phyloP scores from a whole-genome alignment of 23 red algal species.

The Gracilariopsis chorda region DNA sequence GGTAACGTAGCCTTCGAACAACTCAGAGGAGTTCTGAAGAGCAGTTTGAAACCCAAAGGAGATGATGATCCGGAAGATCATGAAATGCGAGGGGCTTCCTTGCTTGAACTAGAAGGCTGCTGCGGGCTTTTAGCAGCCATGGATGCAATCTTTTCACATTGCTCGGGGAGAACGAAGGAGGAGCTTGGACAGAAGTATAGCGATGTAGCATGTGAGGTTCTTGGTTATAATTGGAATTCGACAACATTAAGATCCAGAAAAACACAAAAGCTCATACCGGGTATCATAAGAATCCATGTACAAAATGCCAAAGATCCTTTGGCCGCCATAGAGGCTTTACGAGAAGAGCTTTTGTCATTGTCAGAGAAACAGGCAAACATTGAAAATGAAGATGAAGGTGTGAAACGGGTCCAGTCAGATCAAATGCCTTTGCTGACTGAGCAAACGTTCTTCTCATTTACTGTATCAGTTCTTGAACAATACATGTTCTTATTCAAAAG shows the following conservation, averaged over 20 bases:
- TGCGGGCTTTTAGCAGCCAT: conserved; percentile 30
- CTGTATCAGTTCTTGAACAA: conserved; percentile 47
- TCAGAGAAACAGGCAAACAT: neutral
- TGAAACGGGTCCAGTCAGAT: neutral
- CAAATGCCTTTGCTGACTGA: conserved; percentile 8
- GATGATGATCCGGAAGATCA: conserved; percentile 19
- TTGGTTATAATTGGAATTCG: conserved; percentile 26
- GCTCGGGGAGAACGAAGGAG: conserved; percentile 18
- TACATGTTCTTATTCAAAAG: conserved; percentile 50
- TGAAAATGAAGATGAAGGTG: neutral
- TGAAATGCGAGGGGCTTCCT: neutral
- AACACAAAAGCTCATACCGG: conserved; percentile 50
- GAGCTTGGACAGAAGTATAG: conserved; percentile 23
- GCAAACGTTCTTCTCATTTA: conserved; percentile 46
- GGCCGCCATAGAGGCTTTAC: neutral
- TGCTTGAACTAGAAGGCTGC: conserved; percentile 35
- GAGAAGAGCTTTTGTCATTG: conserved; percentile 4
- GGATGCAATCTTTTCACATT: conserved; percentile 37
- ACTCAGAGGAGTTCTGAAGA: neutral
- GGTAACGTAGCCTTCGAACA: conserved; percentile 48
- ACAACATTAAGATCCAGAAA: conserved; percentile 12
- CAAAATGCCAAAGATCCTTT: conserved; percentile 40
- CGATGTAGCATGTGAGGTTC: neutral
- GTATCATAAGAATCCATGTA: conserved; percentile 41
- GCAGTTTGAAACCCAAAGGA: neutral